Conservation (phyloP, 306 rosid species). For the Prunus salicina region DNA sequence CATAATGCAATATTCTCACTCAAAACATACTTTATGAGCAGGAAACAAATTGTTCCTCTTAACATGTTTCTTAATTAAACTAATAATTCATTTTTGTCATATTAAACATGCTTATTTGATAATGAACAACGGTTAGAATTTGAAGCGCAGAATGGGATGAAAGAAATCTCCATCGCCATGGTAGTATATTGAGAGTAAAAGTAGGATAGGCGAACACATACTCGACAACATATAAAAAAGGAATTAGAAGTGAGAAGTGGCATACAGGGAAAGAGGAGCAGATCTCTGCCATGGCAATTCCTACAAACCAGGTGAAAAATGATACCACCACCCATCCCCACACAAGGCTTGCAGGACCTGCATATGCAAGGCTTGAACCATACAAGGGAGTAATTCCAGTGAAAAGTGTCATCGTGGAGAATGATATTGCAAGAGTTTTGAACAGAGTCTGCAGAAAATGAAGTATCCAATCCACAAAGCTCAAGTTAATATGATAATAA, state of each 20-base stretch:
- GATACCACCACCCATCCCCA: constrained; percentile 90
- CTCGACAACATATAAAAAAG: background rate
- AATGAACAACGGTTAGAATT: background rate
- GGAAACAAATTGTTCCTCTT: no score
- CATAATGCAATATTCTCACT: background rate
- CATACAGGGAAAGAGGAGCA: constrained; percentile 90
- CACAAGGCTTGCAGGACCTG: constrained; percentile 83
- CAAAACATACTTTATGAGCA: background rate
- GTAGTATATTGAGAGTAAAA: background rate
- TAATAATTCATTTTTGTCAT: background rate
- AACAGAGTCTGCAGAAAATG: constrained; percentile 63
- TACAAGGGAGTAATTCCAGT: constrained; percentile 94
- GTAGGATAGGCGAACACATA: background rate
- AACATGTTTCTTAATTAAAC: background rate
- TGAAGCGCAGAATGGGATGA: background rate
- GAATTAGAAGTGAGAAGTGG: constrained; percentile 7
- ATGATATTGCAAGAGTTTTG: constrained; percentile 86
- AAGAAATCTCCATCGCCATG: background rate
- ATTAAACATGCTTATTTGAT: background rate
- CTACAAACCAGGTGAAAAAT: constrained; percentile 90
- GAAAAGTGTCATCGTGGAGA: constrained; percentile 85
- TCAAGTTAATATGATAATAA: background rate
- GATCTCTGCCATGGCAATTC: constrained; percentile 88
- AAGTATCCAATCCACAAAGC: background rate
- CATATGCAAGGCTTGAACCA: constrained; percentile 77